A percentile compares a stretch with the other conserved stretches of the same genome.
Conservation (phyloP, 768 basidiomycete genomes). For the Mycena latifolia region DNA sequence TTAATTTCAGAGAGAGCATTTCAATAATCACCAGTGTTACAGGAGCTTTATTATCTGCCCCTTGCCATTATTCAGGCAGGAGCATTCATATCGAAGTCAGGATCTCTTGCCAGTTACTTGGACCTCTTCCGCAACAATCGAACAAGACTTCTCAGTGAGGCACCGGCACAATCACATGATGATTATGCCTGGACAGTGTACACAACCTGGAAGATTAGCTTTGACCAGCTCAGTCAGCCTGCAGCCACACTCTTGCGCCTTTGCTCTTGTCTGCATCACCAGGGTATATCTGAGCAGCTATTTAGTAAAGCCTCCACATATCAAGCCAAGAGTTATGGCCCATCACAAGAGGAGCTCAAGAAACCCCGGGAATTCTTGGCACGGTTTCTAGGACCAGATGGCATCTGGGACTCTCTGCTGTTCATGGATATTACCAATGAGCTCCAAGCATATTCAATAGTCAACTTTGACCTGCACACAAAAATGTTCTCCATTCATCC, state of each 20-base stretch:
- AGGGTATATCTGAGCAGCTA: constrained; percentile 7
- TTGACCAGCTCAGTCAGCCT: too few species aligned
- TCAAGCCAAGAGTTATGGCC: background rate
- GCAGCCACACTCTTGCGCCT: constrained; percentile 7
- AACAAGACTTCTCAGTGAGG: too few species aligned
- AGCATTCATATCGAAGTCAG: too few species aligned
- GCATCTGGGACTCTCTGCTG: background rate
- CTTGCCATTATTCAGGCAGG: background rate
- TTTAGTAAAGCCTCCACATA: constrained; percentile 3
- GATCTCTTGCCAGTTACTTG: too few species aligned
- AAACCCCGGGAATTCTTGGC: background rate
- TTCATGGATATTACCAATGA: constrained; percentile 2
- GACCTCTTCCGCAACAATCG: too few species aligned
- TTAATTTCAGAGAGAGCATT: too few species aligned
- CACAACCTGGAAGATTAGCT: too few species aligned
- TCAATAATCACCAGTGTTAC: too few species aligned
- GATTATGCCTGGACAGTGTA: too few species aligned
- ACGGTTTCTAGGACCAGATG: background rate
- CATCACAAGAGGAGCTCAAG: constrained; percentile 8
- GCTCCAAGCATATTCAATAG: constrained; percentile 1
- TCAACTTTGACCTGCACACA: background rate
- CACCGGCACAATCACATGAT: too few species aligned
- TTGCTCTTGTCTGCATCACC: background rate
- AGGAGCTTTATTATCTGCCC: background rate
- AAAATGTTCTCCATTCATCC: constrained; percentile 5